Base-by-base conservation (phyloP, 768 basidiomycete genomes). In the Agrocybe pediades region DNA sequence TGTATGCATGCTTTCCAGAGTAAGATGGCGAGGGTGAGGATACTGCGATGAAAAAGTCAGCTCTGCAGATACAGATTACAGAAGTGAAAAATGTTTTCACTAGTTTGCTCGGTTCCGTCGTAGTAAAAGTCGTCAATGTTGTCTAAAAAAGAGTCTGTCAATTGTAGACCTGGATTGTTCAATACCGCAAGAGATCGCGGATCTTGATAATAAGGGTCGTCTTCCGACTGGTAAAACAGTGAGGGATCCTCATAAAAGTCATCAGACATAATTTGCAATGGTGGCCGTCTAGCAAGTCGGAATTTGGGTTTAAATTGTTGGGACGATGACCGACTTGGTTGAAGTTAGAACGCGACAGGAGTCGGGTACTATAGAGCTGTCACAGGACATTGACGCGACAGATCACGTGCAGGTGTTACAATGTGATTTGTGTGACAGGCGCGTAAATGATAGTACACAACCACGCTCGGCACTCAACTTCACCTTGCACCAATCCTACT, bases 21-120 rank as follows among this genome's bases (percentile, higher is more conserved):
- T 16, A n/a, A 9, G 43, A 25, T 45, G 21, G 23, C 15, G 43
- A 20, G 11, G 23, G 43, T 9, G 43, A 45, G n/a, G 21, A 24
- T 9, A 24, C 43, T 45, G 21, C 6, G 16, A 5, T 9, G 23
- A 24, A 20, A 24, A 16, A 13, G 23, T 24, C 9, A 24, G 43
- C n/a, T n/a, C n/a, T n/a, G n/a, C 5, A 45, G 26, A 24, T 45
- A 7, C 6, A 45, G 15, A 8, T 20, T 3, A 13, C 21, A 26
- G 19, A 36, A 36, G 13, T 24, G 19, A 59, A 65, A 71, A 74
- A 74, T 71, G 71, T 66, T 75, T 58, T 53, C 58, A 73, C 74
- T 64, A 54, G 19, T 9, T 16, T 68, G 20, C 16, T 71, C 72
- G 1, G 59, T 41, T 24, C 66, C 65, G 46, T 65, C 62, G 36